Percentiles rank a stretch among this genome's conserved stretches.
These are phyloP conservation scores for Xylaria palmicola DNA, from an alignment of 495 filamentous ascomycete species.

Conservation along the genomic window DNA sequence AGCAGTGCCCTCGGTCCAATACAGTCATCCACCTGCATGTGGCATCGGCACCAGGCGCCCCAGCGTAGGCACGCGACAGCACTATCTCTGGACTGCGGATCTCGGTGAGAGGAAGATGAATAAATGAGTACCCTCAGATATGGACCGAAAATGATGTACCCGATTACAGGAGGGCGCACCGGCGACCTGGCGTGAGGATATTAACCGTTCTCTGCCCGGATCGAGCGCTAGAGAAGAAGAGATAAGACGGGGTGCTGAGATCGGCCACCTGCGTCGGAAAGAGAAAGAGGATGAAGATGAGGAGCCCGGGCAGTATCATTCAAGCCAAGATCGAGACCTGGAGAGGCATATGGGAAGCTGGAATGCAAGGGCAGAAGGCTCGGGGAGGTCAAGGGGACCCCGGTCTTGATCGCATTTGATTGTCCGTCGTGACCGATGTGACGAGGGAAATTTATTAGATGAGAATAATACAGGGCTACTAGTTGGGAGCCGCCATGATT, in stretches of 20 bases:
- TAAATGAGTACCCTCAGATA: slow-evolving; percentile 18
- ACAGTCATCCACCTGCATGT: slow-evolving; percentile 25
- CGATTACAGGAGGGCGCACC: slow-evolving; percentile 25
- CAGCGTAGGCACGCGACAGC: slow-evolving; percentile 11
- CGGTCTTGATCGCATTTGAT: slow-evolving; percentile 26
- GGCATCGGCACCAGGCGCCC: slow-evolving; percentile 19
- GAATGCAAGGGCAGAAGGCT: slow-evolving; percentile 24
- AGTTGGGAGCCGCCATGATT: slow-evolving; percentile 26
- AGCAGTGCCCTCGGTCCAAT: slow-evolving; percentile 18
- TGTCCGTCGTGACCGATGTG: slow-evolving; percentile 23
- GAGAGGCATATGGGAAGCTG: slow-evolving; percentile 14
- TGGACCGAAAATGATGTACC: slow-evolving; percentile 5
- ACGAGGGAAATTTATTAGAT: slow-evolving; percentile 16
- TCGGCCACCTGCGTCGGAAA: slow-evolving; percentile 26
- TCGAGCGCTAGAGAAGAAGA: slow-evolving; percentile 12
- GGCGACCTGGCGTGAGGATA: slow-evolving; percentile 14
- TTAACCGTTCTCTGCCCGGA: neutral
- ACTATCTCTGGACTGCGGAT: slow-evolving; percentile 17
- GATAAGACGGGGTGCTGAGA: slow-evolving; percentile 16
- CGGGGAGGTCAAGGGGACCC: slow-evolving; percentile 13
- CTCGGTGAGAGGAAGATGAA: no score
- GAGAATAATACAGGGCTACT: slow-evolving; percentile 26
- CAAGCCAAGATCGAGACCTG: slow-evolving; percentile 23
- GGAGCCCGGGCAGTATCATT: slow-evolving; percentile 5
- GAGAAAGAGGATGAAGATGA: slow-evolving; percentile 26